Base-by-base conservation (phyloP, 345 rosid species). In the Hibiscus tridactylites region DNA sequence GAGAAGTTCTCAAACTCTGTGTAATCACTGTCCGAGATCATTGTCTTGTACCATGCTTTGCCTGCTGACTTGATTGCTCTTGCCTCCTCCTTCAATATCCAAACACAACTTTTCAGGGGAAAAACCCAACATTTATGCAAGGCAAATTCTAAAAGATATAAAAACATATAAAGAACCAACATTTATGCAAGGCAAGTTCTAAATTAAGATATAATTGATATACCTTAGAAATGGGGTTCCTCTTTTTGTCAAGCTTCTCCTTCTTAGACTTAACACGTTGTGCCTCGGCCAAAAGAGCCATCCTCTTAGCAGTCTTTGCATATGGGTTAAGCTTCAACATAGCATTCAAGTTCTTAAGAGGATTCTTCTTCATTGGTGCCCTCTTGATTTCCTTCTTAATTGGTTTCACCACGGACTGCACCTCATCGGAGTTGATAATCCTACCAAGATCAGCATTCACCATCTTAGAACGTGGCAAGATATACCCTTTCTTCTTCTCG, bases 361-460 rank as follows among this genome's bases (percentile, higher is more conserved):
- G 99, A 58, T 95, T 95, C 86, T 95, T 95, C 92, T 95, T 95
- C 77, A 90, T 19, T 1, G 91, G 78, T 24, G 98, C 90, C 61
- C 97, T 88, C 87, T 88, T 90, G 0, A 77, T 78, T 21, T 79
- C 91, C 79, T 75, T 85, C 80, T 89, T 86, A 42, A 90, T 84
- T 0, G 97, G 98, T 61, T 82, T 90, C 63, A 92, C 97, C 1
- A 92, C 98, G 2, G 93, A 89, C 68, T 95, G 99, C 2, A 95
- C 90, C 87, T 95, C 97, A 73, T 95, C 97, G 0, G 97, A 90
- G 80, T 95, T 95, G 71, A 95, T 95, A 61, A 95, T 90, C 85
- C 99, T 87, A 12, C 93, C 87, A 8, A 95, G 73, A 39, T 95
- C 99, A 53, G 97, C 98, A 46, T 95, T 95, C 19, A 88, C 88